Base-by-base conservation (phyloP, 2,329 filamentous ascomycete species). In the Clonostachys sp. region DNA sequence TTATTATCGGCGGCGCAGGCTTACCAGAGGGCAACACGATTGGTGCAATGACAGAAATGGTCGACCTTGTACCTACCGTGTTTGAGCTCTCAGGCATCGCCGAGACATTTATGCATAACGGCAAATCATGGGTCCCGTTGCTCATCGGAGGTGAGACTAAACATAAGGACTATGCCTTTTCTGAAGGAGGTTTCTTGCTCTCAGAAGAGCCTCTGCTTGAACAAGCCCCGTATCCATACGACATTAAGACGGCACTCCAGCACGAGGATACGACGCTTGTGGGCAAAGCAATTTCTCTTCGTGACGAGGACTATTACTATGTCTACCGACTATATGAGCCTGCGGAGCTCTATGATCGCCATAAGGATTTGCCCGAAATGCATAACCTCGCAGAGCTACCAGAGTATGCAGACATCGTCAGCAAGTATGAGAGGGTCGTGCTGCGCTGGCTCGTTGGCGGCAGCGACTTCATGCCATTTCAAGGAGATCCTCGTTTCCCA, bases 301-400 rank as follows among this genome's bases (percentile, higher is more conserved):
- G 68, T 0, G 57, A 65, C 35, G 52, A 63, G 45, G 54, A 61
- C 1, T 74, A 65, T 64, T 70, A 68, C 0, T 75, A 64, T 40
- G 55, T 76, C 1, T 75, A 75, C 44, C 60, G 70, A 1, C 36
- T 74, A 3, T 75, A 75, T 45, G 72, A 76, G 50, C 62, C 67
- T 0, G 53, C 61, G 0, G 73, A 75, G 61, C 54, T 75, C 13
- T 75, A 75, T 47, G 53, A 65, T 46, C 63, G 67, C 1, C 42
- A 51, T 0, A 48, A 59, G 2, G 71, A 74, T 43, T 62, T 63
- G 0, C 55, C 64, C 6, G 71, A 71, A 58, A 47, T 65, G 41
- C 61, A 67, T 35, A 72, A 72, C 14, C 47, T 72, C 5, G 69
- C 68, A 0, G 58, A 56, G 2, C 53, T 58, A 5, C 55, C 59